A percentile compares a stretch with the other conserved stretches of the same genome.
Evolutionary conservation across 1,139 yeast genomes (phyloP).

Genomic region (Entelexis sorbosivorans): DNA sequence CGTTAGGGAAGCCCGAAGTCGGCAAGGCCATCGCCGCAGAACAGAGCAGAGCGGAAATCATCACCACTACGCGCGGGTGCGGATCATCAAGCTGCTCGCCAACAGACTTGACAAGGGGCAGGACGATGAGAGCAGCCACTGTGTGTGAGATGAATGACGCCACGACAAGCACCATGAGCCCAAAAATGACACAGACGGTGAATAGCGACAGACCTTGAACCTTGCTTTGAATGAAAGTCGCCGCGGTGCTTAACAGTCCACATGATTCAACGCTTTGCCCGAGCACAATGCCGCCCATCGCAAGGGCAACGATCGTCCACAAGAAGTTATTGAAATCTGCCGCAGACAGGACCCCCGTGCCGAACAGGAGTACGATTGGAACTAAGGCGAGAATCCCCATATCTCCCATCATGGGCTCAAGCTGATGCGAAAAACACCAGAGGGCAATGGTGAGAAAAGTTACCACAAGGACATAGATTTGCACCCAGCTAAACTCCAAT

Average conservation of each 20-base stretch:
- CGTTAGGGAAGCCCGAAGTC: constrained; percentile 93
- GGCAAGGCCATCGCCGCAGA: constrained; percentile 95
- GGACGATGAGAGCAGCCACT: constrained; percentile 83
- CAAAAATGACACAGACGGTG: constrained; percentile 62
- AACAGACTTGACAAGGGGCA: constrained; percentile 79
- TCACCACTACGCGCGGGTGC: constrained; percentile 61
- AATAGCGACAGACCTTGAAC: constrained; percentile 50
- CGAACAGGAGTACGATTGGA: constrained; percentile 76
- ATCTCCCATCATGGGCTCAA: constrained; percentile 67
- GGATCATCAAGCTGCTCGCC: constrained; percentile 62
- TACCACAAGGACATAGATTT: constrained; percentile 51
- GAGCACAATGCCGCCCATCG: constrained; percentile 92
- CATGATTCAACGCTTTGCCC: constrained; percentile 88
- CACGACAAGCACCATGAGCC: constrained; percentile 61
- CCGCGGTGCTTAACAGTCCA: constrained; percentile 71
- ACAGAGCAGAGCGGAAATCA: constrained; percentile 75
- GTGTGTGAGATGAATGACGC: constrained; percentile 95
- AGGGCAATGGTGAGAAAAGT: constrained; percentile 60
- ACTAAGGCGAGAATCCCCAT: constrained; percentile 81
- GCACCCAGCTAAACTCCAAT: constrained; percentile 9
- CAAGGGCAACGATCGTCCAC: constrained; percentile 86
- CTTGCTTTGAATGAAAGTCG: constrained; percentile 49
- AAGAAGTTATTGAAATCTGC: constrained; percentile 88
- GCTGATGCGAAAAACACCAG: constrained; percentile 74
- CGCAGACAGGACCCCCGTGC: constrained; percentile 69